Evolutionary conservation across 306 rosid species (phyloP).

Genomic region (Dicorynia guianensis): DNA sequence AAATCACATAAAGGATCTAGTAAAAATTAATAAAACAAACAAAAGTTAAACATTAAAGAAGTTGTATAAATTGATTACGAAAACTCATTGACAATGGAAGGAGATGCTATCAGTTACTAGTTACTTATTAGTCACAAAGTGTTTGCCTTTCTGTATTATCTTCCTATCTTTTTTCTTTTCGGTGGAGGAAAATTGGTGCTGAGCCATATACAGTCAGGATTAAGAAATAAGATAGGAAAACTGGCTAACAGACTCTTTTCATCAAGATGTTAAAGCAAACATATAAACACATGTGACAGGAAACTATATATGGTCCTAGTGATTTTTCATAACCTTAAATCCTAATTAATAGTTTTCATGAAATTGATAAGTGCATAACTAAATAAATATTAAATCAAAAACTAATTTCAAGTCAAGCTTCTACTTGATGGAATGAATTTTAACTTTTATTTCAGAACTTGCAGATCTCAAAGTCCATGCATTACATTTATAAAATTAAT

Average conservation of each 20-base stretch:
- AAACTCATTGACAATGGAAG: slow-evolving; percentile 18
- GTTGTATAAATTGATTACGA: slow-evolving; percentile 13
- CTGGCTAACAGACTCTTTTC: neutral
- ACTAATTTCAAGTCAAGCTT: neutral
- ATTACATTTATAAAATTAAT: neutral
- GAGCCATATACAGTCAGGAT: slow-evolving; percentile 12
- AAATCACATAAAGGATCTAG: slow-evolving; percentile 28
- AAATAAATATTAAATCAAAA: neutral
- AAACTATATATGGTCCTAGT: too few relatives aligned
- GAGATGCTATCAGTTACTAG: neutral
- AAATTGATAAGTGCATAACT: neutral
- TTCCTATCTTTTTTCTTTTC: slow-evolving; percentile 1
- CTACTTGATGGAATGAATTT: neutral
- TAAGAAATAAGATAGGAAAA: neutral
- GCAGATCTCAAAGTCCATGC: neutral
- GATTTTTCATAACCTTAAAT: too few relatives aligned
- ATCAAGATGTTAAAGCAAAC: too few relatives aligned
- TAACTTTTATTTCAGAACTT: neutral
- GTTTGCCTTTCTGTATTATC: slow-evolving; percentile 7
- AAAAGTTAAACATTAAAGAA: neutral
- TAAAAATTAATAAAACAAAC: neutral
- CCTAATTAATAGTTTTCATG: neutral
- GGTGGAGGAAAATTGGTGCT: neutral
- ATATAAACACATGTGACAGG: too few relatives aligned
- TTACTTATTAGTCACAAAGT: slow-evolving; percentile 21